Evolutionary conservation across 2,329 filamentous ascomycete genomes (phyloP).

Genomic region (Trichophyton equinum): DNA sequence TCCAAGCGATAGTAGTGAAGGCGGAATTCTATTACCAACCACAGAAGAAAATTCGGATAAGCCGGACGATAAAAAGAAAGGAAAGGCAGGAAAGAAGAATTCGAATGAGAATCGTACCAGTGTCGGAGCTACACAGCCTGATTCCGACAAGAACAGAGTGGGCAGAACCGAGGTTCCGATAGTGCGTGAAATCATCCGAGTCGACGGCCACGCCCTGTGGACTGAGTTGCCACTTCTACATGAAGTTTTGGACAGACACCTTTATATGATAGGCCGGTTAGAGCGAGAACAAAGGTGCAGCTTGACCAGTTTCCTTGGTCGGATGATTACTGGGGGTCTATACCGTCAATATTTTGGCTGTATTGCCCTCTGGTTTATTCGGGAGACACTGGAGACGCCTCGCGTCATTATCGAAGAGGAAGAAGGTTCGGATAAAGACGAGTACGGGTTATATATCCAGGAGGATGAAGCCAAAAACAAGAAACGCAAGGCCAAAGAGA

Average conservation of each 20-base stretch:
- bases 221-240: neutral
- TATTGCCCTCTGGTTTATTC: neutral
- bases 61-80: too few species aligned
- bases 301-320: neutral
- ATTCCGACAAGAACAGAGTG: too few species aligned
- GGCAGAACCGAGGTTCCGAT: too few species aligned
- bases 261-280: neutral
- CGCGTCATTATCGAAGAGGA: neutral
- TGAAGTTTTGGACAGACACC: neutral
- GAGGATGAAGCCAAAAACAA: neutral
- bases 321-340: neutral
- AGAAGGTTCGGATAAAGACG: neutral
- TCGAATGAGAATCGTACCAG: too few species aligned
- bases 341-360: neutral
- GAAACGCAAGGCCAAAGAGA: neutral
- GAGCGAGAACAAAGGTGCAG: neutral
- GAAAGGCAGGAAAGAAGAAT: too few species aligned
- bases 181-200: too few species aligned
- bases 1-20: too few species aligned
- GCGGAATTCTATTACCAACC: too few species aligned
- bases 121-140: too few species aligned
- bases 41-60: too few species aligned
- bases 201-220: neutral
- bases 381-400: neutral
- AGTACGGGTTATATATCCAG: neutral